A percentile compares a stretch with the other conserved stretches of the same genome.
These are phyloP conservation scores for Debaryomyces subglobosus DNA, from an alignment of 1,139 yeast species.

Conservation along the genomic window DNA sequence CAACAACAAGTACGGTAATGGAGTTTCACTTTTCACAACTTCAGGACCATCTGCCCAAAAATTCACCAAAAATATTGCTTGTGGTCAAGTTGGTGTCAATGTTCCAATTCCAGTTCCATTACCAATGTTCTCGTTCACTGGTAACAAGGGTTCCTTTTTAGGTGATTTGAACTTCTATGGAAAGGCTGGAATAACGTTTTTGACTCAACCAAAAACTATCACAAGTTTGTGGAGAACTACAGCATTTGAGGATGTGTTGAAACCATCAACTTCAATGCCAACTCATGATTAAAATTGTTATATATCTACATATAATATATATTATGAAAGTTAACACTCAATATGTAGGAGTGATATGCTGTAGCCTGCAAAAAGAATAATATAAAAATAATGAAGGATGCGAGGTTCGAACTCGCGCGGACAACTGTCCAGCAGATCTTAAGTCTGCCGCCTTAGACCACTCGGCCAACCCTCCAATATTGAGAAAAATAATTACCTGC, in stretches of 20 bases:
- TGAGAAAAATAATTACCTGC: too few species aligned
- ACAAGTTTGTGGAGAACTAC: conserved; percentile 70
- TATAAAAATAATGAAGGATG: conserved; percentile 61
- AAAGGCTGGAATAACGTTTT: conserved; percentile 69
- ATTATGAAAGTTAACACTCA: not conserved
- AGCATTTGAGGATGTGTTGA: conserved; percentile 50
- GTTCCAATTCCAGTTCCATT: conserved; percentile 86
- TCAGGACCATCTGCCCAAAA: conserved; percentile 72
- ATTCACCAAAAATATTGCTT: conserved; percentile 69
- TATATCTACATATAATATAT: not conserved
- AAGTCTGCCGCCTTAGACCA: conserved; percentile 57
- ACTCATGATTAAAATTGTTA: conserved; percentile 35
- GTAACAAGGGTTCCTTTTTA: conserved; percentile 74
- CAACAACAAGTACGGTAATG: conserved; percentile 71
- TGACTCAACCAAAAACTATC: conserved; percentile 78
- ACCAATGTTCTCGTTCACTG: conserved; percentile 83
- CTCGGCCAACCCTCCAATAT: too few species aligned
- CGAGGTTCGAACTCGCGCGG: conserved; percentile 89
- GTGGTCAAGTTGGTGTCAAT: conserved; percentile 80
- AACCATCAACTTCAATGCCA: conserved; percentile 70
- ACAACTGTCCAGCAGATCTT: conserved; percentile 50
- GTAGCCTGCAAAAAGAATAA: too few species aligned
- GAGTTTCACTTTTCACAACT: conserved; percentile 69
- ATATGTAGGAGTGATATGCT: too few species aligned
- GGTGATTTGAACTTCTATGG: conserved; percentile 85